Evolutionary conservation across 768 basidiomycete genomes (phyloP).

Genomic region (Russula sp.): DNA sequence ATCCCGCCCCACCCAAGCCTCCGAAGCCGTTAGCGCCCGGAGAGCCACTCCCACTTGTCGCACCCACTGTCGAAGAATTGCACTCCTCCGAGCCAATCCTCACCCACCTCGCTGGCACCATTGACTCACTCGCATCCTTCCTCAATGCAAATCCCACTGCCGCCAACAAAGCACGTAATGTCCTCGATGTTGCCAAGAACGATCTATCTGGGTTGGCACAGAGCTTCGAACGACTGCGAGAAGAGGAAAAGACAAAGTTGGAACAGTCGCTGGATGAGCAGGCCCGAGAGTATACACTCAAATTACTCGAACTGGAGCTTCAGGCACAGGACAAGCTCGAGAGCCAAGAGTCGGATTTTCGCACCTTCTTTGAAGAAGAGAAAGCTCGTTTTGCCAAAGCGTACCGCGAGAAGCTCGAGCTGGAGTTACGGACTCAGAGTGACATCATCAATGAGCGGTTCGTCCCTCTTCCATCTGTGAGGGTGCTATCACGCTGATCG

Average conservation of each 20-base stretch:
- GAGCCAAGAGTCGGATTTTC: slow-evolving; percentile 79
- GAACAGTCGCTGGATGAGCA: slow-evolving; percentile 70
- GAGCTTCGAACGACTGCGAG: slow-evolving; percentile 71
- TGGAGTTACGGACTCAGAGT: slow-evolving; percentile 80
- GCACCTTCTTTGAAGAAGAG: slow-evolving; percentile 75
- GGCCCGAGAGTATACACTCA: slow-evolving; percentile 72
- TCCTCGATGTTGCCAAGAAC: slow-evolving; percentile 71
- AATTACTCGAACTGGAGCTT: slow-evolving; percentile 77
- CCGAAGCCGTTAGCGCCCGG: slow-evolving; percentile 27
- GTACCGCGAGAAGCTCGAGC: slow-evolving; percentile 81
- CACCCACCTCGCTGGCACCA: slow-evolving; percentile 83
- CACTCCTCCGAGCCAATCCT: slow-evolving; percentile 84
- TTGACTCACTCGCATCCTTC: slow-evolving; percentile 85
- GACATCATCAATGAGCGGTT: slow-evolving; percentile 94
- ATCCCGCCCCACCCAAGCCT: slow-evolving; percentile 48
- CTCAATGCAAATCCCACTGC: slow-evolving; percentile 66
- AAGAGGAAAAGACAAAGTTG: slow-evolving; percentile 66
- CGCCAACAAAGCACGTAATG: slow-evolving; percentile 57
- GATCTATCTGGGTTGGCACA: slow-evolving; percentile 74
- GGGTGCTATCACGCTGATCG: neutral
- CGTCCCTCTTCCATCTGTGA: slow-evolving; percentile 19
- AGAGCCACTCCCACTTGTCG: slow-evolving; percentile 66
- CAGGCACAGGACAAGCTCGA: slow-evolving; percentile 81
- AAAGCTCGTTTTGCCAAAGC: slow-evolving; percentile 58
- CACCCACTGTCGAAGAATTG: slow-evolving; percentile 69